Percentiles rank a stretch among this genome's conserved stretches.
phyloP scores from a whole-genome alignment of 2,329 filamentous ascomycete genomes.

The Remersonia thermophila region DNA sequence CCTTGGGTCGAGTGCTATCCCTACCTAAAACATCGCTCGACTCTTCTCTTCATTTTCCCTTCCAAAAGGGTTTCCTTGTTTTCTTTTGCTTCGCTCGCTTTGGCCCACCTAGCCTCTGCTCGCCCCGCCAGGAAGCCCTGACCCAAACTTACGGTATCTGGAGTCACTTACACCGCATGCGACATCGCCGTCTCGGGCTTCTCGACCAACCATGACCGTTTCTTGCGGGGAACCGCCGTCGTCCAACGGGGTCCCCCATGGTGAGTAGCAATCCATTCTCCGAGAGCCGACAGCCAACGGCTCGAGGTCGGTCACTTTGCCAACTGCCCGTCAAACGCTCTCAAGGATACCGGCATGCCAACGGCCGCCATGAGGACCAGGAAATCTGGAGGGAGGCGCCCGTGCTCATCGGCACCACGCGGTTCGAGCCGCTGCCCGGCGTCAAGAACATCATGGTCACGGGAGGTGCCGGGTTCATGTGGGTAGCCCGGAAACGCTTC shows the following conservation, averaged over 20 bases:
- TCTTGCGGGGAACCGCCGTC: constrained; percentile 2
- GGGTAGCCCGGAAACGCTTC: constrained; percentile 23
- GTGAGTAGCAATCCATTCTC: constrained; percentile 8
- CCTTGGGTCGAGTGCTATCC: no score
- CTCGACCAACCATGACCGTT: constrained; percentile 7
- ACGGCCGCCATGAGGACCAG: constrained; percentile 36
- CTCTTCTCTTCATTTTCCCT: no score
- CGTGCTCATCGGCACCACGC: constrained; percentile 54
- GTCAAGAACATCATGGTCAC: constrained; percentile 76
- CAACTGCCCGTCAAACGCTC: not conserved
- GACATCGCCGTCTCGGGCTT: not conserved
- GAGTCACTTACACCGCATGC: not conserved
- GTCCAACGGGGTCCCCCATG: constrained; percentile 5
- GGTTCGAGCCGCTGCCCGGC: constrained; percentile 54
- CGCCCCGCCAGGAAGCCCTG: no score
- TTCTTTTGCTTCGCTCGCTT: not conserved
- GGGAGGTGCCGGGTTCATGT: constrained; percentile 79
- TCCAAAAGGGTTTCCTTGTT: constrained; percentile 1
- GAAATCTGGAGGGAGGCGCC: constrained; percentile 63
- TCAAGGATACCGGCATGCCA: no score
- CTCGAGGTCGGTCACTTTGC: no score
- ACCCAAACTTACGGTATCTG: no score
- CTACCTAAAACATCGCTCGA: no score
- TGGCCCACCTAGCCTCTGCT: no score
- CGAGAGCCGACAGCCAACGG: no score